Evolutionary conservation across 2,329 filamentous ascomycete species (phyloP), one percentile per base, ranked within the genome.

Genomic region (Domatiomyces catenatus): DNA sequence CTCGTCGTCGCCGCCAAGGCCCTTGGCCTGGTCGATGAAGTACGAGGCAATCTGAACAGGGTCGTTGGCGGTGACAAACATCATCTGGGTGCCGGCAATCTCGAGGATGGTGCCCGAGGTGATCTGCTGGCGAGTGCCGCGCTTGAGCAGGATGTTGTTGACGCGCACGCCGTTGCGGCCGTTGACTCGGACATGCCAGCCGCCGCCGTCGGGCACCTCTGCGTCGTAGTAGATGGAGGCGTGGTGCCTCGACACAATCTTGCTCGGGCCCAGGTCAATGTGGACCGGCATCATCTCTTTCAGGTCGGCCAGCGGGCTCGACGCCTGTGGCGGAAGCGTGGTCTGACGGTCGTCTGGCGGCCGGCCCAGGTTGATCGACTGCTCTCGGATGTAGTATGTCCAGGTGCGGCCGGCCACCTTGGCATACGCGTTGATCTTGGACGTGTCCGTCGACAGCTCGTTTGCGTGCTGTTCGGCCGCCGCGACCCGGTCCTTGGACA

Each of bases 71-170:
- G 94, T 78, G 46, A 95, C 86, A 67, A 98, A 98, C 74, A 96
- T 90, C 92, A 98, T 98, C 70, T 98, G 90, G 1, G 92, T 85
- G 49, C 86, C 86, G 60, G 84, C 84, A 62, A 96, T 86, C 62
- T 94, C 88, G 52, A 98, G 82, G 44, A 96, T 86, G 64, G 90
- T 83, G 52, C 92, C 92, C 60, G 89, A 94, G 43, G 80, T 79
- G 22, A 98, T 75, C 26, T 78, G 70, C 32, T 79, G 76, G 36
- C 79, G 75, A 42, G 75, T 70, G 10, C 83, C 83, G 48, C 81
- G 75, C 61, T 84, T 84, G 50, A 93, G 69, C 18, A 77, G 71
- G 6, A 53, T 28, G 54, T 86, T 86, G 64, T 98, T 86, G 19
- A 96, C 73, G 61, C 86, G 86, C 46, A 94, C 77, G 24, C 89